Evolutionary conservation across 2,329 filamentous ascomycete genomes (phyloP), one percentile per base, ranked within the genome.

Genomic region (Fusarium oxysporum): DNA sequence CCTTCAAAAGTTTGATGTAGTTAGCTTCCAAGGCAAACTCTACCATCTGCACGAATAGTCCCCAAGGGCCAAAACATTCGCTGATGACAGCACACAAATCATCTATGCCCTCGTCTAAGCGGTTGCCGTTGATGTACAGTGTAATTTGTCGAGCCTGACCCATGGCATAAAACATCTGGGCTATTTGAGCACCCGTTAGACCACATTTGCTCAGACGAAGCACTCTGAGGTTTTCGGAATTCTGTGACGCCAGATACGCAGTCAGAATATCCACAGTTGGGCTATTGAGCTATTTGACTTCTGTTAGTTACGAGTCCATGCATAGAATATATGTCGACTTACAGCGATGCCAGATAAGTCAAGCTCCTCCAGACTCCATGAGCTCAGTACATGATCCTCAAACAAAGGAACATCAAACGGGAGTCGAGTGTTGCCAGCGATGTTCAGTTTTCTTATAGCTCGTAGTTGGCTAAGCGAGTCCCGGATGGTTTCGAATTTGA

Each of bases 261-360:
- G 86, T 83, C 28, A 90, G 77, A 3, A 83, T 81, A 40, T 82
- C 78, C 12, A 89, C 75, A 0, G 87, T 88, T 12, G 84, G 84
- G 45, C 85, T 82, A 60, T 88, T 88, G 40, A 88, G 78, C 86
- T 75, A 32, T 32, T 12, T 5, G 28, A 23, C 6, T 38, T 25
- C 54, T 45, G 71, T 76, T 67, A 76, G 65, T 30, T 28, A 41
- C 38, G 17, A 19, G 33, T 33, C 16, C 41, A 35, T n/a, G 9
- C 14, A 33, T 30, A 6, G 48, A 33, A 43, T 4, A 5, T 4
- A 37, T 9, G n/a, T 38, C 17, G 28, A 65, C 82, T 70, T 78
- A 88, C 86, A 80, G 85, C 85, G 78, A 87, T 89, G 9, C 85
- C 84, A 6, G 88, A 89, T 33, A 90, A 78, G 69, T 90, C 84